Evolutionary conservation across 2,329 filamentous ascomycete species (phyloP), one percentile per base, ranked within the genome.

Genomic region (Epichloe gansuensis): DNA sequence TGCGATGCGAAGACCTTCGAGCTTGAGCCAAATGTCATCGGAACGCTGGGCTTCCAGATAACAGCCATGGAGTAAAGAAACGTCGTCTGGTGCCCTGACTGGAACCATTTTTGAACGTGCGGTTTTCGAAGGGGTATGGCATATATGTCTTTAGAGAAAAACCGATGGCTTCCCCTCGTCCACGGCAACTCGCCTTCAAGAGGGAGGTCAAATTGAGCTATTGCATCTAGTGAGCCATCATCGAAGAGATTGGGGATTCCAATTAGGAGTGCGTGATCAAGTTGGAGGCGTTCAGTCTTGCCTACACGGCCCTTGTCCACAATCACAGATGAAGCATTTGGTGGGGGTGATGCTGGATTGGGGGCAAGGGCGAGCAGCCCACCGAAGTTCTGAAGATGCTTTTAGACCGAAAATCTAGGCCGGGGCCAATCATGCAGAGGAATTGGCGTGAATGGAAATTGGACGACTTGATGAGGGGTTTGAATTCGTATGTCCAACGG

Each of bases 1-100:
- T 9, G 67, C 65, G 54, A 63, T 62, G 44, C 75, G 72, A 35
- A 83, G 68, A 6, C 70, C 72, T 37, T 79, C 69, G 12, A 83
- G 70, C 39, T 69, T 67, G 17, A 67, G 58, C 39, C 71, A 69
- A 43, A 78, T 73, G 12, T 70, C 58, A 49, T 78, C 74, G 50
- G 75, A 76, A 55, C 74, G 69, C 52, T 77, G 70, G 25, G 79
- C 77, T 64, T 82, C 78, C 51, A 67, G 61, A 58, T 71, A 78
- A 61, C 79, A 82, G 37, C 77, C 75, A 53, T 70, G 66, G 38
- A 81, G 68, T 23, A 80, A 65, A 21, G 71, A 64, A 21, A 63
- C 55, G 50, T 68, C 67, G 47, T 51, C 23, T n/a, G 63, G 57
- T 15, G 61, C 59, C 41, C 58, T 56, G 38, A 57, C 59, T 48